Base-by-base conservation (phyloP, 495 filamentous ascomycete genomes). In the Articulospora tetracladia region DNA sequence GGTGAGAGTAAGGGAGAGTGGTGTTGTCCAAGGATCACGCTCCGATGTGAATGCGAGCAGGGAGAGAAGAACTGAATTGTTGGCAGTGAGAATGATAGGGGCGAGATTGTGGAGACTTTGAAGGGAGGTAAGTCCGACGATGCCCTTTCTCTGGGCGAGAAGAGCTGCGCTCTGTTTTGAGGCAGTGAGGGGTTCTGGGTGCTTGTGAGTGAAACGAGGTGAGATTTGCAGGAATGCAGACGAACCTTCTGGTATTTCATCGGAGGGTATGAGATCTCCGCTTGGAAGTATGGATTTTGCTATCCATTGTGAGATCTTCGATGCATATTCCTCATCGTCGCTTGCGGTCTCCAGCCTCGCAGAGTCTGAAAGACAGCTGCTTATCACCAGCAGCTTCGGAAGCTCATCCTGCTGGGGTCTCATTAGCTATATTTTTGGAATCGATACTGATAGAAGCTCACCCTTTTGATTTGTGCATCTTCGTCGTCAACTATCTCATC, bases 11-110 rank as follows among this genome's bases (percentile, higher is more conserved):
- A 60, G 53, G 24, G 70, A 65, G 27, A 72, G 62, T n/a, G 61
- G 30, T 1, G 75, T 78, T 27, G 76, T 76, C 86, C 86, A 90
- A 26, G 77, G 75, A 66, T 88, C 79, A 23, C 66, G 20, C 23
- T 65, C 1, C 39, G 80, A 76, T 2, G 79, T 78, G 69, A 80
- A 87, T 36, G 73, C 71, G 15, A 73, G 55, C 20, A 79, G 27
- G 20, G 71, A 70, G 59, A 75, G 63, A 0, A 78, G 67, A 22
- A 65, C n/a, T 12, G 17, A 54, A 24, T 67, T 28, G 6, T 62
- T 36, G 17, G 24, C 15, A 8, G 44, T 22, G 27, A 27, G 11
- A 11, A 4, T 8, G 3, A n/a, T 46, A 1, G 61, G 24, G 11
- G 69, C 55, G n/a, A 79, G 28, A 19, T 69, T 69, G 54, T 73